Evolutionary conservation across 2,329 filamentous ascomycete genomes (phyloP).

Genomic region (Aspergillus bombycis): DNA sequence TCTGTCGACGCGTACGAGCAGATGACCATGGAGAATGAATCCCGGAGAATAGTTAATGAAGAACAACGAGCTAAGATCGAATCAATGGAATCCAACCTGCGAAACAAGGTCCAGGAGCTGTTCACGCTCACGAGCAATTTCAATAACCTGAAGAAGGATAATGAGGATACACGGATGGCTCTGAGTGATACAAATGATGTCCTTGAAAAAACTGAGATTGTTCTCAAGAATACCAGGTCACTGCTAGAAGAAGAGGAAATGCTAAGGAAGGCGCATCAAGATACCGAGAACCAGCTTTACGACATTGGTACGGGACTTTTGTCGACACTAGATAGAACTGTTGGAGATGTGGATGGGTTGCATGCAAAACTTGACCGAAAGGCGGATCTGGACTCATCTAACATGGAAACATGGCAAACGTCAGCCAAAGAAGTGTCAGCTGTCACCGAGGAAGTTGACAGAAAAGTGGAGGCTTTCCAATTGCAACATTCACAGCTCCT

Average conservation of each 20-base stretch:
- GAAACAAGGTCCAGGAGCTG: constrained; percentile 92
- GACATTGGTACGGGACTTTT: constrained; percentile 76
- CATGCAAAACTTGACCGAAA: constrained; percentile 86
- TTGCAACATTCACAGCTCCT: constrained; percentile 73
- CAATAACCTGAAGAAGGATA: constrained; percentile 84
- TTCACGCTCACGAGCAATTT: constrained; percentile 85
- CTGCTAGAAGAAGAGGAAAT: constrained; percentile 77
- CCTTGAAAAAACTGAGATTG: constrained; percentile 84
- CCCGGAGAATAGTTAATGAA: constrained; percentile 84
- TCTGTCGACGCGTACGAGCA: constrained; percentile 88
- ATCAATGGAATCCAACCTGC: constrained; percentile 84
- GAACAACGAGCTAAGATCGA: constrained; percentile 92
- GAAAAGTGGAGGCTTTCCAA: constrained; percentile 72
- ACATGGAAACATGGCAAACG: constrained; percentile 76
- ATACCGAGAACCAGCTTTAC: constrained; percentile 78
- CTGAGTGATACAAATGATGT: constrained; percentile 81
- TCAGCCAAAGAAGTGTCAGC: constrained; percentile 76
- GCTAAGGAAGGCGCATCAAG: constrained; percentile 79
- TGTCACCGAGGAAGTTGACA: constrained; percentile 76
- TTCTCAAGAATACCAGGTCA: constrained; percentile 75
- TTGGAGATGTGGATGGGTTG: constrained; percentile 77
- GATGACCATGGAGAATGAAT: constrained; percentile 89
- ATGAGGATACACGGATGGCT: constrained; percentile 71
- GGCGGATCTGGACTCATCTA: constrained; percentile 78
- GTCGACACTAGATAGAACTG: constrained; percentile 74